Base-by-base conservation (phyloP, 768 basidiomycete species). In the Brasilioporus rufonigricans region DNA sequence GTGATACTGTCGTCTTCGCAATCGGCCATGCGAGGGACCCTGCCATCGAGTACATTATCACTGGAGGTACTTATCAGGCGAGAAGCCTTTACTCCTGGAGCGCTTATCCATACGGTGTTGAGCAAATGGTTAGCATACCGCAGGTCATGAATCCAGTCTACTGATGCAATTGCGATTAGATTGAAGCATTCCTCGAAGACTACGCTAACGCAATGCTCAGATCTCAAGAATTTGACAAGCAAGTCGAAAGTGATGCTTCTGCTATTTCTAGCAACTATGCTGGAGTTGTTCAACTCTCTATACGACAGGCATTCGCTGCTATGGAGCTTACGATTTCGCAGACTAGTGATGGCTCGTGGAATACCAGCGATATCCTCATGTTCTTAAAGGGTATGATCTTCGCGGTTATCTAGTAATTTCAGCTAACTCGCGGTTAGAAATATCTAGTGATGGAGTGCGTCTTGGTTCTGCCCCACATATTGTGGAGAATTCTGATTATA, bases 381-480 rank as follows among this genome's bases (percentile, higher is more conserved):
- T 83, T 85, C 65, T 74, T 85, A 72, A 84, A 81, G 73, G 79
- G 82, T 79, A 59, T 35, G 48, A 13, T 44, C 16, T 19, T 44
- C n/a, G 16, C 2, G 11, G 6, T 29, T 24, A 13, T 19, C 11
- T 18, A 14, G 45, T 18, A 38, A 18, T 13, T 33, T 53, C 2
- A 13, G 43, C 35, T 64, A 43, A 61, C 26, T 5, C 1, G 3
- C 6, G 4, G 23, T 35, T 52, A 80, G 82, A 84, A 66, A 85
- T 84, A 16, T 83, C 83, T 2, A 83, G 82, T 54, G 76, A 81
- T 50, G 83, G 80, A 24, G 80, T 86, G 59, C 52, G 79, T 71
- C 43, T 82, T 58, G 44, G 74, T 67, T 39, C 14, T 13, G 13
- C 5, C 9, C 35, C 36, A 18, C 23, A 2, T 10, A 11, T 23